Evolutionary conservation across 331 rosid species (phyloP).

Genomic region (Rhamnella rubrinervis): DNA sequence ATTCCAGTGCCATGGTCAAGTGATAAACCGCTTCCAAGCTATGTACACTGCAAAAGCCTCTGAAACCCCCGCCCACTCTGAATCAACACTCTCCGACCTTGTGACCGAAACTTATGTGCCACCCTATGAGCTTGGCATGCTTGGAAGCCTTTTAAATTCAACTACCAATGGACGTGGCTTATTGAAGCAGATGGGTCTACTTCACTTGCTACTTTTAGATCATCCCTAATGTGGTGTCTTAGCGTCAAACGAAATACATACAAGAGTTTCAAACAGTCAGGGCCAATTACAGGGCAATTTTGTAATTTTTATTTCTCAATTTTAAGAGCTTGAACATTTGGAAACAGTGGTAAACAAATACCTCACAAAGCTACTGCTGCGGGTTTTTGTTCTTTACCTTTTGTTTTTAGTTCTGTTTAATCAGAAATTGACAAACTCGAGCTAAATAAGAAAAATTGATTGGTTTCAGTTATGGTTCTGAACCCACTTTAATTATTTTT

Average conservation of each 20-base stretch:
- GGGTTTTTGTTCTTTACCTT: too few species aligned
- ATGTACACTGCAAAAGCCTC: conserved; percentile 27
- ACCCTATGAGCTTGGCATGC: conserved; percentile 30
- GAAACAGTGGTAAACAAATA: neutral
- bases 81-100: conserved; percentile 17
- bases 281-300: too few species aligned
- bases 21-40: conserved; percentile 25
- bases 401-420: too few species aligned
- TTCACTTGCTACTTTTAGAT: conserved; percentile 22
- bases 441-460: too few species aligned
- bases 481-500: too few species aligned
- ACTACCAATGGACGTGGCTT: conserved; percentile 16
- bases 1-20: conserved; percentile 30
- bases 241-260: conserved; percentile 9
- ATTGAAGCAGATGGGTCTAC: conserved; percentile 30
- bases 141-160: conserved; percentile 30
- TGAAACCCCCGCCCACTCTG: conserved; percentile 20
- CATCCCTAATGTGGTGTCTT: conserved; percentile 12
- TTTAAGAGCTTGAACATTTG: too few species aligned
- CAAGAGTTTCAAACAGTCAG: conserved; percentile 7
- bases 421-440: too few species aligned
- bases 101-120: conserved; percentile 30
- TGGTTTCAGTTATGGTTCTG: too few species aligned
- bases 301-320: too few species aligned
- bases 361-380: conserved; percentile 8